Percentiles rank a stretch among this genome's conserved stretches.
These are phyloP conservation scores for Abrus pulchellus DNA, from an alignment of 306 rosid genomes.

Conservation along the genomic window DNA sequence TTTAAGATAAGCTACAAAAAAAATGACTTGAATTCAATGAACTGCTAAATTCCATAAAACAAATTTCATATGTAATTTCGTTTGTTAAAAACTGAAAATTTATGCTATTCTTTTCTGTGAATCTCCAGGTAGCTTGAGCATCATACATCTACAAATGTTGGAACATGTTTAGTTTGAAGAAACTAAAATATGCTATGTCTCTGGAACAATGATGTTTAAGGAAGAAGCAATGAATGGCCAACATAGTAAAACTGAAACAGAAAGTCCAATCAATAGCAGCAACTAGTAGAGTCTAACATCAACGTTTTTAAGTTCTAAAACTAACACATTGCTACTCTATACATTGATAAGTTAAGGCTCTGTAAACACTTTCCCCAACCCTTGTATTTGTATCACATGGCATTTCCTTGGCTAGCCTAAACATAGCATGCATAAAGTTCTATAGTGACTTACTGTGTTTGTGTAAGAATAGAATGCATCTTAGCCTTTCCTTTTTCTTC, in stretches of 20 bases:
- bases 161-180: conserved; percentile 32
- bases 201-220: not conserved
- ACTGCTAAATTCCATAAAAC: not conserved
- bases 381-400: conserved; percentile 6
- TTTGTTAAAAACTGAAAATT: not conserved
- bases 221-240: conserved; percentile 24
- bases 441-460: conserved; percentile 41
- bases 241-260: conserved; percentile 37
- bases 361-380: conserved; percentile 41
- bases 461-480: conserved; percentile 45
- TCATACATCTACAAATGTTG: not conserved
- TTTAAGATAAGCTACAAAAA: not conserved
- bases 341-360: conserved; percentile 36
- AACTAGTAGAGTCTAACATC: conserved; percentile 33
- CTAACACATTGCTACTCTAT: conserved; percentile 46
- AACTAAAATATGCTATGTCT: conserved; percentile 7
- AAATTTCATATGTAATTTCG: not conserved
- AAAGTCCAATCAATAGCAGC: conserved; percentile 34
- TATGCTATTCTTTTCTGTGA: not conserved
- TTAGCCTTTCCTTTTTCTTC: not conserved
- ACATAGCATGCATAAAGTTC: conserved; percentile 45
- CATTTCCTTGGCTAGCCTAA: conserved; percentile 13
- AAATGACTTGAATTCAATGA: not conserved
- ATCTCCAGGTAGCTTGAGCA: conserved; percentile 4
- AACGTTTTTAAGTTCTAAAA: conserved; percentile 45